Conservation (phyloP, 1,284 basidiomycete genomes). For the Irpex sp. region DNA sequence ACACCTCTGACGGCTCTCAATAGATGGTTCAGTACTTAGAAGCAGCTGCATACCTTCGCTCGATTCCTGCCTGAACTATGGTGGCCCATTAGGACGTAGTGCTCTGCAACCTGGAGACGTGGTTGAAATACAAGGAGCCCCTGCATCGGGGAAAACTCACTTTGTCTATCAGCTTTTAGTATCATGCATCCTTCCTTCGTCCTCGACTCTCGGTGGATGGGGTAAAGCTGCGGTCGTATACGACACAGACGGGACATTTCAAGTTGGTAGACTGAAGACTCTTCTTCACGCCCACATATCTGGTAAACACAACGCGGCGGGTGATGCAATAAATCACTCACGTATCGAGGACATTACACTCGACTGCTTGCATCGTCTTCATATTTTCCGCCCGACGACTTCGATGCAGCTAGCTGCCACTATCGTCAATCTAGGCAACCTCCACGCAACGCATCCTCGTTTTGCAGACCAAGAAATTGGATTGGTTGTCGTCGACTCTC, state of each 20-base stretch:
- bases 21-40: background rate
- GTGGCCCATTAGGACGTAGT: slow-evolving; percentile 12
- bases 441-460: slow-evolving; percentile 40
- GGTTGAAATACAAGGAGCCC: slow-evolving; percentile 71
- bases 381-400: slow-evolving; percentile 64
- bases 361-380: slow-evolving; percentile 43
- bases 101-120: slow-evolving; percentile 43
- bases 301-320: background rate
- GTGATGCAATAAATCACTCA: background rate
- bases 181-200: slow-evolving; percentile 53
- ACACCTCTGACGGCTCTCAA: background rate
- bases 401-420: slow-evolving; percentile 65
- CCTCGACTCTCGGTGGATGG: slow-evolving; percentile 42
- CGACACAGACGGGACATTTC: slow-evolving; percentile 67
- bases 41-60: background rate
- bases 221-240: slow-evolving; percentile 60
- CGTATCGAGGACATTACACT: background rate
- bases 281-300: slow-evolving; percentile 37
- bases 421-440: slow-evolving; percentile 53
- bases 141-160: slow-evolving; percentile 72
- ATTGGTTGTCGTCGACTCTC: slow-evolving; percentile 67
- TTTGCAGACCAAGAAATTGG: slow-evolving; percentile 52
- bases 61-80: slow-evolving; percentile 28
- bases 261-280: slow-evolving; percentile 47
- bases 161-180: slow-evolving; percentile 62